phyloP scores from a whole-genome alignment of 371 early-diverging fungal genomes.

The Mortierella sp. region DNA sequence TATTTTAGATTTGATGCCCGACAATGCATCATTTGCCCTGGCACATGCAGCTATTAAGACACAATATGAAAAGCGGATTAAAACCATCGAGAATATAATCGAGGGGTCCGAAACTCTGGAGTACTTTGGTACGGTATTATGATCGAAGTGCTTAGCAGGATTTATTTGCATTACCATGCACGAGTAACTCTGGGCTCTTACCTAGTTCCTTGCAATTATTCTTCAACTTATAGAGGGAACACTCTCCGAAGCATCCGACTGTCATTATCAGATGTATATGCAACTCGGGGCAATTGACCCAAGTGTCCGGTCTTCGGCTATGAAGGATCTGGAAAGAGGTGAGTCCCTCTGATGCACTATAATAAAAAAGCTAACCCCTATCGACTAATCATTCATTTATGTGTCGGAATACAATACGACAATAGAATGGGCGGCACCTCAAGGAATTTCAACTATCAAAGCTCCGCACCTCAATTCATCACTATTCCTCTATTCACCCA shows the following conservation, averaged over 20 bases:
- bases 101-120: constrained; percentile 28
- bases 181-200: too few species aligned
- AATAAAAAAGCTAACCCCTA: neutral
- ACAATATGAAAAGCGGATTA: constrained; percentile 38
- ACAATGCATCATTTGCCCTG: constrained; percentile 57
- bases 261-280: constrained; percentile 70
- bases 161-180: too few species aligned
- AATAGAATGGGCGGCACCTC: constrained; percentile 63
- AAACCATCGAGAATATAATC: constrained; percentile 36
- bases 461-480: constrained; percentile 65
- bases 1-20: constrained; percentile 71
- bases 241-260: constrained; percentile 58
- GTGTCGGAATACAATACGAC: constrained; percentile 22
- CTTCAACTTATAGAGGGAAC: constrained; percentile 49
- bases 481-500: constrained; percentile 68
- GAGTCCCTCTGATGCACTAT: neutral
- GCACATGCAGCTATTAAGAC: constrained; percentile 40
- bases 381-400: neutral
- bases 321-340: constrained; percentile 72
- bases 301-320: constrained; percentile 57
- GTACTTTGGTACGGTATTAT: constrained; percentile 12
- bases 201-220: neutral
- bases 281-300: constrained; percentile 67
- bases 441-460: constrained; percentile 64
- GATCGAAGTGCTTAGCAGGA: neutral